Percentiles rank a stretch among this genome's conserved stretches.
Conservation (phyloP, 2,329 filamentous ascomycete genomes). For the Pyrenochaeta sp. region DNA sequence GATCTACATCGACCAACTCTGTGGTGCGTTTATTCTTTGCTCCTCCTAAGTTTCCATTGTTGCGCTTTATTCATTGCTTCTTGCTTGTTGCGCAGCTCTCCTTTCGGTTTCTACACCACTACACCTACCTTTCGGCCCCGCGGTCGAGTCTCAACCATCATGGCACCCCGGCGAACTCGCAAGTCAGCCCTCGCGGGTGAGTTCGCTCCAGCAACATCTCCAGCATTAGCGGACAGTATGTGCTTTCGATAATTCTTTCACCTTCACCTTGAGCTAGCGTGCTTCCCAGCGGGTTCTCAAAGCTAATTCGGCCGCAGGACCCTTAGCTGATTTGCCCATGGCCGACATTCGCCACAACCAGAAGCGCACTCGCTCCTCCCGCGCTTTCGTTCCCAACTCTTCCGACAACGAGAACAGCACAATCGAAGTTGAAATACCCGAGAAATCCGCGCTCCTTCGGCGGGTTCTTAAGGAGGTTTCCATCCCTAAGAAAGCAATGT, state of each 20-base stretch:
- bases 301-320: constrained; percentile 11
- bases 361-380: constrained; percentile 32
- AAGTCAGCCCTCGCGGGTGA: constrained; percentile 25
- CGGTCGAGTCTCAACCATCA: constrained; percentile 21
- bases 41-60: constrained; percentile 4
- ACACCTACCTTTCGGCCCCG: constrained; percentile 4
- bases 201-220: constrained; percentile 9
- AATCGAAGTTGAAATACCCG: constrained; percentile 16
- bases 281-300: neutral
- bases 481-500: constrained; percentile 31
- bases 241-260: constrained; percentile 1
- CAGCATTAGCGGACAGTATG: constrained; percentile 11
- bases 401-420: constrained; percentile 40
- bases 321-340: constrained; percentile 9
- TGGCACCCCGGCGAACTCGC: constrained; percentile 36
- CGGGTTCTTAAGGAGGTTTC: constrained; percentile 45
- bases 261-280: neutral
- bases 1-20: constrained; percentile 18
- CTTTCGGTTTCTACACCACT: neutral
- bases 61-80: constrained; percentile 1
- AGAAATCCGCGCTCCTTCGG: constrained; percentile 18
- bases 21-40: constrained; percentile 13
- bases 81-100: constrained; percentile 1
- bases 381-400: constrained; percentile 41
- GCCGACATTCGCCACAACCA: constrained; percentile 20